A percentile compares a stretch with the other conserved stretches of the same genome.
phyloP scores from a whole-genome alignment of 352 stramenopile genomes.

The Globisporangium paroecandrum region DNA sequence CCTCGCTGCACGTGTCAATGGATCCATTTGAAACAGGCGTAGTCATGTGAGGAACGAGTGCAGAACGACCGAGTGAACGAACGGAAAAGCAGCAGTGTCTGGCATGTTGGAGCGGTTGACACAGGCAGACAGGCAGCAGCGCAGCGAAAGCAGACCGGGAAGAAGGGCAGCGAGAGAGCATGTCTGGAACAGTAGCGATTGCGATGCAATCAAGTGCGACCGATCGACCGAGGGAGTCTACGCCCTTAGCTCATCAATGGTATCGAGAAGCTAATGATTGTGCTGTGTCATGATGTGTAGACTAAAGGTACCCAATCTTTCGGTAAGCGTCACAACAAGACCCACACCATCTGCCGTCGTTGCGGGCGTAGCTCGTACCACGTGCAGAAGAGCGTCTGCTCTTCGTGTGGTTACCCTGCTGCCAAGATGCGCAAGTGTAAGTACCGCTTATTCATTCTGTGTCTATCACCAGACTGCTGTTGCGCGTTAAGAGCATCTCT shows the following conservation, averaged over 20 bases:
- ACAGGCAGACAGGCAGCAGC: not conserved
- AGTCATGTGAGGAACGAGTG: not conserved
- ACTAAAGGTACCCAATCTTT: constrained; percentile 99
- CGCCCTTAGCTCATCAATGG: not conserved
- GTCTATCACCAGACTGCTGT: not conserved
- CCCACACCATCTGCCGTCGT: constrained; percentile 98
- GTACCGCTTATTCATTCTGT: constrained; percentile 13
- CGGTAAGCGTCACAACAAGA: constrained; percentile 99
- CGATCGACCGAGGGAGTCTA: not conserved
- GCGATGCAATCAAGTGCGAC: not conserved
- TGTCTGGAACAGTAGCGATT: not conserved
- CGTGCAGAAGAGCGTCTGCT: constrained; percentile 99
- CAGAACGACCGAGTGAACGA: not conserved
- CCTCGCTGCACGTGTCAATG: not conserved
- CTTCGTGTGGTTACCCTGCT: constrained; percentile 97
- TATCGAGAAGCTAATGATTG: not conserved
- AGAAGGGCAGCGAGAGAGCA: not conserved
- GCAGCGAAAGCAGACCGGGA: not conserved
- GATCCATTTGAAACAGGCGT: not conserved
- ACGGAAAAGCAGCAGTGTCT: not conserved
- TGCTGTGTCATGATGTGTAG: constrained; percentile 52
- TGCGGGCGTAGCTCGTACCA: constrained; percentile 99
- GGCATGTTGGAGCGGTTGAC: not conserved
- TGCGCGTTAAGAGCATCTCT: constrained; percentile 1
- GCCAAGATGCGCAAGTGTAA: constrained; percentile 97